Evolutionary conservation across 2,329 filamentous ascomycete species (phyloP).

Genomic region (Leptographium flavum): DNA sequence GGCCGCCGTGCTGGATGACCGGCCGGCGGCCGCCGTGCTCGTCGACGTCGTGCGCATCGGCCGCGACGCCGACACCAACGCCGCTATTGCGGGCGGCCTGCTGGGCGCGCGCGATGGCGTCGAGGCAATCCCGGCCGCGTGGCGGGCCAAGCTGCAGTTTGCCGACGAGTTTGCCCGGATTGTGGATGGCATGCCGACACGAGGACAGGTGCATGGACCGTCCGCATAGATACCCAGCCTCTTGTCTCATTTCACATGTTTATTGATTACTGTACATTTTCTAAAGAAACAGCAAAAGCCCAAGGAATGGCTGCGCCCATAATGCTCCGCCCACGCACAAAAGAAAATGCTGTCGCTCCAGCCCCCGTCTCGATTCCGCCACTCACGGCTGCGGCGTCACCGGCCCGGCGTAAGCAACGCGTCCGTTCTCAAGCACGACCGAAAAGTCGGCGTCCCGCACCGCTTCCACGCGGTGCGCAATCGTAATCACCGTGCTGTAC

Average conservation of each 20-base stretch:
- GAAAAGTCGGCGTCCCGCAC: slow-evolving; percentile 44
- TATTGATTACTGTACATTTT: too few relatives aligned
- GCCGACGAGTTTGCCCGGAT: slow-evolving; percentile 19
- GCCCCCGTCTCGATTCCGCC: background rate
- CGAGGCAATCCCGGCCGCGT: slow-evolving; percentile 24
- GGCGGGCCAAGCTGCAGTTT: slow-evolving; percentile 26
- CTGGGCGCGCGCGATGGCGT: slow-evolving; percentile 29
- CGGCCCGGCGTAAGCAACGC: slow-evolving; percentile 22
- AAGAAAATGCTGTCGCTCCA: background rate
- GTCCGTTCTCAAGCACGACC: slow-evolving; percentile 36
- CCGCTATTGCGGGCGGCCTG: slow-evolving; percentile 28
- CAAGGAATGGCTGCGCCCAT: too few relatives aligned
- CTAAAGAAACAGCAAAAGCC: too few relatives aligned
- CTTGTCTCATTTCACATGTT: too few relatives aligned
- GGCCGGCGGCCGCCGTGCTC: slow-evolving; percentile 25
- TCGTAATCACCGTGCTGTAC: slow-evolving; percentile 47
- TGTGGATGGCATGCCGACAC: background rate
- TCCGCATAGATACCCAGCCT: too few relatives aligned
- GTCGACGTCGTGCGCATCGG: slow-evolving; percentile 31
- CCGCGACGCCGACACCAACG: slow-evolving; percentile 31
- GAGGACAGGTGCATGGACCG: too few relatives aligned
- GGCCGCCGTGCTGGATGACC: slow-evolving; percentile 25
- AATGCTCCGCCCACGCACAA: too few relatives aligned
- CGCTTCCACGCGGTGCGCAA: slow-evolving; percentile 50
- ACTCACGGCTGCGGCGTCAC: background rate